Evolutionary conservation across 2,329 filamentous ascomycete species (phyloP).

Genomic region (Fusarium hainanense): DNA sequence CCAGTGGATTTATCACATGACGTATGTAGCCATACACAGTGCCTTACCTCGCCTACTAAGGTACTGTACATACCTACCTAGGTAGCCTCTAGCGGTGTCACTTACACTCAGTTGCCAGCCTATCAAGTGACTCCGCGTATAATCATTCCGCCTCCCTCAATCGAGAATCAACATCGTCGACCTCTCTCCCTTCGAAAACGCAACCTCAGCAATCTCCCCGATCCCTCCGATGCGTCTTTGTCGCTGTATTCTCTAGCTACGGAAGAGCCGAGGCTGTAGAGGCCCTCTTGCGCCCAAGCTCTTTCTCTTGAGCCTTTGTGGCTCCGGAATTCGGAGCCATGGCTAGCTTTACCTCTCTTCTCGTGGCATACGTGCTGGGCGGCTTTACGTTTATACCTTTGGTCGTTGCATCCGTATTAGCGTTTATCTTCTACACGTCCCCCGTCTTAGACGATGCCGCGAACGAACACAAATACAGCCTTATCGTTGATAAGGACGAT

Average conservation of each 20-base stretch:
- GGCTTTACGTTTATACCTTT: constrained; percentile 89
- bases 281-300: constrained; percentile 34
- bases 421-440: constrained; percentile 76
- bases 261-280: constrained; percentile 33
- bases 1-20: constrained; percentile 44
- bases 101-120: constrained; percentile 35
- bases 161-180: constrained; percentile 24
- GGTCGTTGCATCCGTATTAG: constrained; percentile 67
- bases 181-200: constrained; percentile 17
- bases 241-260: constrained; percentile 24
- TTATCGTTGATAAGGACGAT: constrained; percentile 69
- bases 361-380: constrained; percentile 84
- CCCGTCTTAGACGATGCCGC: constrained; percentile 62
- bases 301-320: constrained; percentile 31
- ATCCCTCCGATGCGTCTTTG: constrained; percentile 34
- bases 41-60: background rate
- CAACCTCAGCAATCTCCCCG: background rate
- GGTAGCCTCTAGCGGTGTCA: constrained; percentile 35
- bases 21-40: constrained; percentile 28
- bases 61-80: too few relatives aligned
- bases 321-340: constrained; percentile 52
- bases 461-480: constrained; percentile 43
- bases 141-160: constrained; percentile 34
- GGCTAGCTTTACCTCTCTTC: constrained; percentile 66
- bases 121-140: constrained; percentile 40